These are phyloP conservation scores for Carallia pectinifolia DNA, from an alignment of 345 rosid species.

Conservation along the genomic window DNA sequence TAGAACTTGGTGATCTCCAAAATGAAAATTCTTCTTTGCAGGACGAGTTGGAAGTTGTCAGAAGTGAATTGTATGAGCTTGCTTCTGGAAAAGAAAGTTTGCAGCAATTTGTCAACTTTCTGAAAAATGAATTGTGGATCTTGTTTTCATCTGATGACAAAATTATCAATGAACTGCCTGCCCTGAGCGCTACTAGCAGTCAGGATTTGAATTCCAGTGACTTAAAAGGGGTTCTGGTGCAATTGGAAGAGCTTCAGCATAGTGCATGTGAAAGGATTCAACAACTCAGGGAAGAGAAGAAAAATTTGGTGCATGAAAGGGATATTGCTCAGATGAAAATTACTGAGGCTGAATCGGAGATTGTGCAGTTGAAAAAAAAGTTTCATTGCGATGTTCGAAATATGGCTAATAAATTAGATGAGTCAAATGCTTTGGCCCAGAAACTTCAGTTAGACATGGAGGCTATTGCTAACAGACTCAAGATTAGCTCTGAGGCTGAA, in stretches of 20 bases:
- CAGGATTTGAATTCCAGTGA: slow-evolving; percentile 45
- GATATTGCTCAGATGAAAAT: slow-evolving; percentile 42
- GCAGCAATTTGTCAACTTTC: slow-evolving; percentile 38
- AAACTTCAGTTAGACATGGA: slow-evolving; percentile 69
- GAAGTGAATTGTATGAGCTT: slow-evolving; percentile 45
- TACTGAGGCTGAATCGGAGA: slow-evolving; percentile 49
- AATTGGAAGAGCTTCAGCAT: slow-evolving; percentile 54
- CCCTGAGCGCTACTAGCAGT: slow-evolving; percentile 28
- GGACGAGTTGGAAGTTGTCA: slow-evolving; percentile 50
- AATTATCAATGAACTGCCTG: slow-evolving; percentile 34
- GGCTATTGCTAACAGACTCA: slow-evolving; percentile 47
- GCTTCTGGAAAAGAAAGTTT: slow-evolving; percentile 45
- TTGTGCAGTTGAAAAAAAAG: slow-evolving; percentile 50
- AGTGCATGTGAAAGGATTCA: slow-evolving; percentile 45
- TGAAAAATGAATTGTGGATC: slow-evolving; percentile 46
- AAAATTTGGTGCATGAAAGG: slow-evolving; percentile 47
- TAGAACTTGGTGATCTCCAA: slow-evolving; percentile 53
- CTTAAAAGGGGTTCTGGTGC: slow-evolving; percentile 31
- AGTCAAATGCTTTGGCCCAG: slow-evolving; percentile 43
- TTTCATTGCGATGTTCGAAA: slow-evolving; percentile 43
- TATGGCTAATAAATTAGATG: slow-evolving; percentile 46
- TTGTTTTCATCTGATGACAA: slow-evolving; percentile 44
- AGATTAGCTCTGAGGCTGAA: slow-evolving; percentile 52
- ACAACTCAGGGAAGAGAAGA: slow-evolving; percentile 56
- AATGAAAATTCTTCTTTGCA: slow-evolving; percentile 42